These are phyloP conservation scores for Cucumis hystrix DNA, from an alignment of 306 rosid genomes.

Conservation along the genomic window DNA sequence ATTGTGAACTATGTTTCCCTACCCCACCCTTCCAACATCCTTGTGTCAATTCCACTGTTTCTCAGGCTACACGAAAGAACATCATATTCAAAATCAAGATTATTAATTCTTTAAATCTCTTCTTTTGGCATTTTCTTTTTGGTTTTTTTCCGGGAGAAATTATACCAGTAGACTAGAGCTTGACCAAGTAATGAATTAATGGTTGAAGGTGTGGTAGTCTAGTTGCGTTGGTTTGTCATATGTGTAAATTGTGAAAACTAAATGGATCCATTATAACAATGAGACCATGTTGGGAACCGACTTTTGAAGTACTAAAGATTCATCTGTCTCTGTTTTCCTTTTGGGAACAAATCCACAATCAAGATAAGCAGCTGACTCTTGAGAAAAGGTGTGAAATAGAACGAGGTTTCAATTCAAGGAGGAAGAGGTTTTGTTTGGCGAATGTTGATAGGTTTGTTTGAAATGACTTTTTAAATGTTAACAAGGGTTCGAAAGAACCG, in stretches of 20 bases:
- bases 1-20: background rate
- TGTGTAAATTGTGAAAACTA: too few relatives aligned
- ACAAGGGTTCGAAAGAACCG: too few relatives aligned
- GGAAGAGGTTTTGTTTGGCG: background rate
- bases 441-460: too few relatives aligned
- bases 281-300: too few relatives aligned
- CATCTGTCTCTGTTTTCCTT: background rate
- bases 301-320: too few relatives aligned
- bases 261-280: too few relatives aligned
- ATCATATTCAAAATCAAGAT: background rate
- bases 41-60: background rate
- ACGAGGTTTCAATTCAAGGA: background rate
- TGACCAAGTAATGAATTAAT: too few relatives aligned
- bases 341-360: background rate
- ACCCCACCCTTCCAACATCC: background rate
- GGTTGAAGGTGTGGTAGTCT: too few relatives aligned
- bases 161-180: background rate
- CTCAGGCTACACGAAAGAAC: too few relatives aligned
- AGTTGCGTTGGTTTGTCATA: too few relatives aligned
- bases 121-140: background rate
- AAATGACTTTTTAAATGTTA: too few relatives aligned
- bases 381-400: too few relatives aligned
- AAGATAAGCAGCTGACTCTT: background rate
- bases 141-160: background rate
- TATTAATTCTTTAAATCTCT: background rate